Evolutionary conservation across 2,329 filamentous ascomycete species (phyloP).

Genomic region (Aureobasidium melanogenum): DNA sequence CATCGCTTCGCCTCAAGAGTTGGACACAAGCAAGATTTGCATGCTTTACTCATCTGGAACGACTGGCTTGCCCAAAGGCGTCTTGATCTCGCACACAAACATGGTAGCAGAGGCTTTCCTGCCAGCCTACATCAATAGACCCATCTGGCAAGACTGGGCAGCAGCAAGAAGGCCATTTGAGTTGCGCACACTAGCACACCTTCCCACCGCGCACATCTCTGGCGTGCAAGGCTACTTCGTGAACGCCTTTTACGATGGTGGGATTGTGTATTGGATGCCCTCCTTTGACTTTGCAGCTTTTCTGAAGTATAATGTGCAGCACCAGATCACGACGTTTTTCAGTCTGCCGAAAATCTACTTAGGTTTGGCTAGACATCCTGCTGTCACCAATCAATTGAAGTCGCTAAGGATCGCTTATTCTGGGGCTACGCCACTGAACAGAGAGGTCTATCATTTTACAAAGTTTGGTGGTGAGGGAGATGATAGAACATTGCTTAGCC

Average conservation of each 20-base stretch:
- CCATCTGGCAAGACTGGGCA: constrained; percentile 6
- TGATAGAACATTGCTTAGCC: constrained; percentile 28
- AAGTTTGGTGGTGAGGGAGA: constrained; percentile 44
- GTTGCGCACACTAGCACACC: constrained; percentile 29
- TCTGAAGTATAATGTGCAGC: constrained; percentile 42
- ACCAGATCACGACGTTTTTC: constrained; percentile 47
- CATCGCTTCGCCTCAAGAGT: constrained; percentile 41
- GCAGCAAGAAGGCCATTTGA: constrained; percentile 14
- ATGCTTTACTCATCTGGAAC: constrained; percentile 41
- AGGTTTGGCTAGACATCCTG: constrained; percentile 47
- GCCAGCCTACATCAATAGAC: background rate
- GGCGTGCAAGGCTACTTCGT: constrained; percentile 32
- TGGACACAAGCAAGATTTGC: constrained; percentile 37
- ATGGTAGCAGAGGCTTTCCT: constrained; percentile 17
- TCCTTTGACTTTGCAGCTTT: constrained; percentile 50
- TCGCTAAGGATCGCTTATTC: constrained; percentile 28
- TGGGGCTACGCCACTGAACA: constrained; percentile 33
- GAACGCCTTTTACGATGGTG: constrained; percentile 31
- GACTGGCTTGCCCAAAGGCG: constrained; percentile 38
- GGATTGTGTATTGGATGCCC: constrained; percentile 52
- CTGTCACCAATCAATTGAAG: constrained; percentile 35
- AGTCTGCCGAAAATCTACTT: constrained; percentile 55
- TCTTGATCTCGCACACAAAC: constrained; percentile 22
- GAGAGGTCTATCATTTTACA: constrained; percentile 28
- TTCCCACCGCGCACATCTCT: constrained; percentile 34